phyloP scores from a whole-genome alignment of 2,329 filamentous ascomycete genomes.

The Incumbomyces lentus region DNA sequence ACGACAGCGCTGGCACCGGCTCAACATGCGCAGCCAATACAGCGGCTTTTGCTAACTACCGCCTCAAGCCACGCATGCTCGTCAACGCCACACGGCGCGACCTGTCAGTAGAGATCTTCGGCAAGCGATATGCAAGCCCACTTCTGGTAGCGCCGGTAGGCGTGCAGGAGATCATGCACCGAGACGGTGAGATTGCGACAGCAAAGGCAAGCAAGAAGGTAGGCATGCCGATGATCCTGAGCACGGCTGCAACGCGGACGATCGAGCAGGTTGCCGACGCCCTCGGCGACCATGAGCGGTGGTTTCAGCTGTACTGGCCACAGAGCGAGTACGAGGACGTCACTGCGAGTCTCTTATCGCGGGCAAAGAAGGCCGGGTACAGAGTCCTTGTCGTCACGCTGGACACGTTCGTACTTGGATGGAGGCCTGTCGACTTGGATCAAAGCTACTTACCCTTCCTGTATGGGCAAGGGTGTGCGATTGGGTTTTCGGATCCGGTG shows the following conservation, averaged over 20 bases:
- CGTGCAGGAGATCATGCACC: constrained; percentile 57
- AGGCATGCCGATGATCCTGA: constrained; percentile 55
- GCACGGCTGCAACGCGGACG: constrained; percentile 50
- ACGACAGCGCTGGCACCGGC: constrained; percentile 41
- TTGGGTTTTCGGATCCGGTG: constrained; percentile 56
- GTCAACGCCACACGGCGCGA: constrained; percentile 33
- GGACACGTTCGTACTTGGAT: constrained; percentile 58
- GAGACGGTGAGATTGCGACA: constrained; percentile 51
- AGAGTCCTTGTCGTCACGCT: constrained; percentile 59
- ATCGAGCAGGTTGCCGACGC: constrained; percentile 56
- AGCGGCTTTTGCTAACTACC: constrained; percentile 25
- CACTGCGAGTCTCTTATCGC: constrained; percentile 49
- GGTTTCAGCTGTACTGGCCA: constrained; percentile 70
- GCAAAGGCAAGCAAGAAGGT: constrained; percentile 50
- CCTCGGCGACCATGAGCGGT: constrained; percentile 44
- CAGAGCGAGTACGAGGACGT: constrained; percentile 46
- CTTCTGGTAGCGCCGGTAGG: constrained; percentile 58
- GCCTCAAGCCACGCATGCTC: constrained; percentile 22
- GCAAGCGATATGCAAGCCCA: constrained; percentile 37
- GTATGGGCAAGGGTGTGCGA: constrained; percentile 39
- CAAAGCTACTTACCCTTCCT: constrained; percentile 40
- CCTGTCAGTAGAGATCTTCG: constrained; percentile 43
- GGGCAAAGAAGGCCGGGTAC: constrained; percentile 52
- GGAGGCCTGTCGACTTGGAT: constrained; percentile 58
- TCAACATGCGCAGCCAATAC: constrained; percentile 25